phyloP scores from a whole-genome alignment of 345 rosid species.

The Jatropha curcas region DNA sequence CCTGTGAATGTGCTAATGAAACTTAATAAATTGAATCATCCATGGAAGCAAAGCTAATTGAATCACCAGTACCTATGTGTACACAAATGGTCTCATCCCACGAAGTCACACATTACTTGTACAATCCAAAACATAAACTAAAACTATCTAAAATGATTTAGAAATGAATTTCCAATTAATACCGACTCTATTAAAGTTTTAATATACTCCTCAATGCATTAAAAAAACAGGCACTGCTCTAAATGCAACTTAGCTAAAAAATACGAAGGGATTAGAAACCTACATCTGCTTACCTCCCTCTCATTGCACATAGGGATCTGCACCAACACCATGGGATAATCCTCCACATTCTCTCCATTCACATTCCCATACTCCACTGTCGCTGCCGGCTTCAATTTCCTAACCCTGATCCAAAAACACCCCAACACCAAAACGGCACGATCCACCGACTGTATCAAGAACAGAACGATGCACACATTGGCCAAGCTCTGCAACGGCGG shows the following conservation, averaged over 20 bases:
- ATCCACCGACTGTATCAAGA: slow-evolving; percentile 81
- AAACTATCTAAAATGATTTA: not conserved
- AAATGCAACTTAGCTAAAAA: not conserved
- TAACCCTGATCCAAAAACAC: slow-evolving; percentile 72
- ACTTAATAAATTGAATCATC: not conserved
- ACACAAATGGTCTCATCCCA: not conserved
- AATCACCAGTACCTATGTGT: not conserved
- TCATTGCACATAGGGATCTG: slow-evolving; percentile 99
- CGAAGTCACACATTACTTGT: not conserved
- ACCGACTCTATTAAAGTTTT: not conserved
- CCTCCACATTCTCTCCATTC: slow-evolving; percentile 41
- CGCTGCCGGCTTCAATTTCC: slow-evolving; percentile 62
- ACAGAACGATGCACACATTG: slow-evolving; percentile 72
- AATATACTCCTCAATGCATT: not conserved
- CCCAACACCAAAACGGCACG: slow-evolving; percentile 69
- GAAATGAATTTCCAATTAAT: not conserved
- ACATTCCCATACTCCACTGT: slow-evolving; percentile 36
- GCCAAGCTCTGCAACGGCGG: slow-evolving; percentile 78
- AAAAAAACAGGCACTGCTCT: not conserved
- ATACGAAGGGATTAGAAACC: slow-evolving; percentile 33
- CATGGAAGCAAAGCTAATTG: not conserved
- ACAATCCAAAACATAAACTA: not conserved
- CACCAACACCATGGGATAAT: slow-evolving; percentile 84
- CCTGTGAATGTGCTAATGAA: not conserved
- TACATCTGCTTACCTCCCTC: slow-evolving; percentile 89